Evolutionary conservation across 192 early-diverging fungal genomes (phyloP).

Genomic region (Umbelopsis ramanniana): DNA sequence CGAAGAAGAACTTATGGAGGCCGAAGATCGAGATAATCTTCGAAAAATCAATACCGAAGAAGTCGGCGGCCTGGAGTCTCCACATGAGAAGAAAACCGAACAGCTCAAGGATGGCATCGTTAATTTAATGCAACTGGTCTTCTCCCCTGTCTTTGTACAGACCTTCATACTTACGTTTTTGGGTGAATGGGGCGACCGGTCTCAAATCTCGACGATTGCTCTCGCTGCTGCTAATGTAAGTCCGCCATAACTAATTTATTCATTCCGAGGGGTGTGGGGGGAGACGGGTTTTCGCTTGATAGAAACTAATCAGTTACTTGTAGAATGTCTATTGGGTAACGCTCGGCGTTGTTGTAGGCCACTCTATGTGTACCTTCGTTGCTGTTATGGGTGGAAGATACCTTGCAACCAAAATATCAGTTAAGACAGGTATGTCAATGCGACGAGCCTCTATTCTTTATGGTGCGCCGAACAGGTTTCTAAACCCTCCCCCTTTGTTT

Average conservation of each 20-base stretch:
- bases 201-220: constrained; percentile 96
- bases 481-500: constrained; percentile 36
- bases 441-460: neutral
- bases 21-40: constrained; percentile 61
- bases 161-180: constrained; percentile 96
- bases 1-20: constrained; percentile 83
- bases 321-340: constrained; percentile 92
- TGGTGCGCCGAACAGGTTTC: neutral
- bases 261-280: no score
- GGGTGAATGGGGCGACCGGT: constrained; percentile 98
- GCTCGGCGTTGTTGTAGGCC: constrained; percentile 86
- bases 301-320: neutral
- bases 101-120: constrained; percentile 55
- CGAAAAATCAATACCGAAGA: constrained; percentile 63
- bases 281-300: no score
- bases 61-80: constrained; percentile 50
- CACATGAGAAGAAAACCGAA: constrained; percentile 40
- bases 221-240: constrained; percentile 87
- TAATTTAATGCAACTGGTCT: constrained; percentile 75
- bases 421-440: constrained; percentile 70
- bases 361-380: constrained; percentile 88
- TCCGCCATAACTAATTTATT: neutral
- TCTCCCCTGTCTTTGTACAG: constrained; percentile 94
- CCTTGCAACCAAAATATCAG: constrained; percentile 83
- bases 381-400: constrained; percentile 95